A percentile compares a stretch with the other conserved stretches of the same genome.
Evolutionary conservation across 2,329 filamentous ascomycete species (phyloP).

Genomic region (Scedosporium minutisporum): DNA sequence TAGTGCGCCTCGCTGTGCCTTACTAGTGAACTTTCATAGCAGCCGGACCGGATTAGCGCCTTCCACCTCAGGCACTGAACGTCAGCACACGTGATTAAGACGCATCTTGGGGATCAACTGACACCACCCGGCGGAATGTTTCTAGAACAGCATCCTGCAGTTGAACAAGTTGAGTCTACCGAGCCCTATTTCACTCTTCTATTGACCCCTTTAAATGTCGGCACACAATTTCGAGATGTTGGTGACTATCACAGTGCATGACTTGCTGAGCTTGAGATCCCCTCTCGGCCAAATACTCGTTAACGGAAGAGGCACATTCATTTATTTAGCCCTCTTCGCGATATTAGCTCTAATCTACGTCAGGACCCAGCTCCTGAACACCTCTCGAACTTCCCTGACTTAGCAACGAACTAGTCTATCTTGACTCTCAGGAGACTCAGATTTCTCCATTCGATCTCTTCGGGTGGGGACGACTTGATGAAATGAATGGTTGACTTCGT

Average conservation of each 20-base stretch:
- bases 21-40: neutral
- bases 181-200: neutral
- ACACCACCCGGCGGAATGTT: constrained; percentile 3
- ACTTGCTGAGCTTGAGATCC: neutral
- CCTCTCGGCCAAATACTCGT: neutral
- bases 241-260: neutral
- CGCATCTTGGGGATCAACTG: constrained; percentile 1
- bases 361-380: neutral
- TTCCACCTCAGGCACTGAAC: neutral
- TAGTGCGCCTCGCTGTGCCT: neutral
- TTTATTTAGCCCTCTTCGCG: neutral
- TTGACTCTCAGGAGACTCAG: neutral
- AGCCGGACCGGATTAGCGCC: neutral
- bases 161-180: no score
- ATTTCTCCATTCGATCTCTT: neutral
- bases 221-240: neutral
- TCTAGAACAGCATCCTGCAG: neutral
- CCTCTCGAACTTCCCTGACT: no score
- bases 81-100: neutral
- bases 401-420: neutral
- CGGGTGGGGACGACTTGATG: neutral
- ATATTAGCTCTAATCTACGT: neutral
- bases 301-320: neutral
- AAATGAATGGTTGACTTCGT: neutral
- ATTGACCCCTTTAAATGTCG: neutral